phyloP scores from a whole-genome alignment of 495 filamentous ascomycete species.

The Patellaria atrata region DNA sequence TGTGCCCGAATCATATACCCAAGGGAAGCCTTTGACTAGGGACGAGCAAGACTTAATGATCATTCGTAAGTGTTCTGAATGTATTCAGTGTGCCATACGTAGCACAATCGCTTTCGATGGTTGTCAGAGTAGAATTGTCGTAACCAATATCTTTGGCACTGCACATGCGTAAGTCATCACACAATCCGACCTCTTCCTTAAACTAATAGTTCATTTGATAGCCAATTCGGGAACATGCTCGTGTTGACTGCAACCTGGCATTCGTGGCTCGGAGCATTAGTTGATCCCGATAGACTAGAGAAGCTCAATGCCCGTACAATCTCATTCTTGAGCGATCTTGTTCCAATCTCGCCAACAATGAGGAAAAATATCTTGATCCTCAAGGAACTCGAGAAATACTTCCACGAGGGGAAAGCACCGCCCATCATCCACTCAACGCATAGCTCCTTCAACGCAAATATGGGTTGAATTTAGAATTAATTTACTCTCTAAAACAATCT shows the following conservation, averaged over 20 bases:
- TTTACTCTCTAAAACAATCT: too few relatives aligned
- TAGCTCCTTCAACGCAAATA: too few relatives aligned
- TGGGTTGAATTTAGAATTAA: too few relatives aligned
- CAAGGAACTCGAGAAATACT: too few relatives aligned
- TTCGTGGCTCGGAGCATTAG: too few relatives aligned
- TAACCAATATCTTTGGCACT: constrained; percentile 92
- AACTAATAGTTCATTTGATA: constrained; percentile 24
- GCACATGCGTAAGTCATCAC: constrained; percentile 74
- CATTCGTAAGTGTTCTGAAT: constrained; percentile 29
- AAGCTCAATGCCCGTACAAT: too few relatives aligned
- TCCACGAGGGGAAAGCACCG: too few relatives aligned
- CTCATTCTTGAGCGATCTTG: too few relatives aligned
- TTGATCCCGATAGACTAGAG: too few relatives aligned
- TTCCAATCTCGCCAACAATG: too few relatives aligned
- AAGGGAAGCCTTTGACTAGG: background rate
- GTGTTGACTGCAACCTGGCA: constrained; percentile 79
- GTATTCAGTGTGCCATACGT: constrained; percentile 60
- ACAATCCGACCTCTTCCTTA: constrained; percentile 1
- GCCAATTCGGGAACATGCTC: constrained; percentile 94
- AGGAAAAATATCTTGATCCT: too few relatives aligned
- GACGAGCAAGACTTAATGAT: constrained; percentile 21
- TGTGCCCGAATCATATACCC: background rate
- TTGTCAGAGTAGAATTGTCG: constrained; percentile 51
- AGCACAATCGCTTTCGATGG: constrained; percentile 82
- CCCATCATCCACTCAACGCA: too few relatives aligned